These are phyloP conservation scores for Guadua angustifolia DNA, from an alignment of 176 grass and related monocot genomes.

Conservation along the genomic window DNA sequence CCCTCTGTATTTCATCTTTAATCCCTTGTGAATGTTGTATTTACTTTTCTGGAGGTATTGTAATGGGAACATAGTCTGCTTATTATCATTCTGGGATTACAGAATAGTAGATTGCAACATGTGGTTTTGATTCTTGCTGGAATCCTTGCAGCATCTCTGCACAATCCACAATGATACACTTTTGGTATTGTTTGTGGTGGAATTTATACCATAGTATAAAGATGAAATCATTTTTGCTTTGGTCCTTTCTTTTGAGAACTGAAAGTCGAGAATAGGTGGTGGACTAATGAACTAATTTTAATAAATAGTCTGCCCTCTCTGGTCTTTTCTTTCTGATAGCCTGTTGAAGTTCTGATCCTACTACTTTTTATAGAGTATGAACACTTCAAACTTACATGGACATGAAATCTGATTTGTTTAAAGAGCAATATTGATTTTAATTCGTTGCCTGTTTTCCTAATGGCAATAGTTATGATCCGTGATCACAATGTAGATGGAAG, in stretches of 20 bases:
- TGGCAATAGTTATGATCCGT: background rate
- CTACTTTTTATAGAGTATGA: background rate
- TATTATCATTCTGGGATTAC: background rate
- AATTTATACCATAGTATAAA: conserved; percentile 5
- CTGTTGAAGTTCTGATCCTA: background rate
- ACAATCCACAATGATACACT: background rate
- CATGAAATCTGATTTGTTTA: conserved; percentile 10
- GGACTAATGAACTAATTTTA: background rate
- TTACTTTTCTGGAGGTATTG: background rate
- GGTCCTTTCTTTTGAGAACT: background rate
- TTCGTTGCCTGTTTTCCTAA: background rate
- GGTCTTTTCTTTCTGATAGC: background rate
- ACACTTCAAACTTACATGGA: background rate
- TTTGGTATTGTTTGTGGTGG: background rate
- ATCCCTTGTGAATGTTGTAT: background rate
- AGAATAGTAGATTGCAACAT: background rate
- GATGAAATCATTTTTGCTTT: background rate
- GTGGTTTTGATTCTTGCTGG: background rate
- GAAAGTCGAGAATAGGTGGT: background rate
- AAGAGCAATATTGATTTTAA: background rate
- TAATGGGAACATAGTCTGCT: background rate
- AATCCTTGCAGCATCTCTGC: background rate
- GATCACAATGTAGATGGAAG: conserved; percentile 1
- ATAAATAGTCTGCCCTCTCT: background rate
- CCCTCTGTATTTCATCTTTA: background rate